These are phyloP conservation scores for Ascochyta pisi DNA, from an alignment of 2,329 filamentous ascomycete genomes.

Conservation along the genomic window DNA sequence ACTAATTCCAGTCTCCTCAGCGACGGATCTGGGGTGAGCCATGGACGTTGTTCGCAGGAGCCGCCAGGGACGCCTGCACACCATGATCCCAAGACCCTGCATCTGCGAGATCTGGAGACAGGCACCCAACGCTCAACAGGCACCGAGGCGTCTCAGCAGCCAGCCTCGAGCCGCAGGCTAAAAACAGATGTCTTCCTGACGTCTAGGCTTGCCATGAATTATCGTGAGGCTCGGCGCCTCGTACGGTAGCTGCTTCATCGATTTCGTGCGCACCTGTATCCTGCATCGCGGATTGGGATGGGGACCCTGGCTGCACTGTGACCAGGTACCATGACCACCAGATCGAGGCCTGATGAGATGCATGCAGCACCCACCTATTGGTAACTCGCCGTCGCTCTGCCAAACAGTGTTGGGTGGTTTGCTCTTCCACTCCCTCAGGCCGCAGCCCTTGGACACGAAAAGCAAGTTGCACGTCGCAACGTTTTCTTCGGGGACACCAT, in stretches of 20 bases:
- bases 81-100: slow-evolving; percentile 31
- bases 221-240: slow-evolving; percentile 22
- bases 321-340: slow-evolving; percentile 8
- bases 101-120: slow-evolving; percentile 29
- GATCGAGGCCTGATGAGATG: slow-evolving; percentile 16
- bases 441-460: slow-evolving; percentile 6
- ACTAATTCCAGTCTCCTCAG: neutral
- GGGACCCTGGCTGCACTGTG: slow-evolving; percentile 7
- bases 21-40: slow-evolving; percentile 3
- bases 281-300: neutral
- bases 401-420: no score
- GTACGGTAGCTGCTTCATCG: slow-evolving; percentile 21
- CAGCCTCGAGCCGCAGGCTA: slow-evolving; percentile 21
- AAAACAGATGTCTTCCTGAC: slow-evolving; percentile 24
- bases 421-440: no score
- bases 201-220: slow-evolving; percentile 22
- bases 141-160: slow-evolving; percentile 23
- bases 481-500: slow-evolving; percentile 6
- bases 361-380: slow-evolving; percentile 13
- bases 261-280: slow-evolving; percentile 14
- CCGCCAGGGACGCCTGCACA: slow-evolving; percentile 3
- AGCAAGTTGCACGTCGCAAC: slow-evolving; percentile 12
- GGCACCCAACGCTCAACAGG: slow-evolving; percentile 26
- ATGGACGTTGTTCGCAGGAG: neutral
- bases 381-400: neutral